Evolutionary conservation across 495 filamentous ascomycete genomes (phyloP), one percentile per base, ranked within the genome.

Genomic region (Lasiosphaeria miniovina): DNA sequence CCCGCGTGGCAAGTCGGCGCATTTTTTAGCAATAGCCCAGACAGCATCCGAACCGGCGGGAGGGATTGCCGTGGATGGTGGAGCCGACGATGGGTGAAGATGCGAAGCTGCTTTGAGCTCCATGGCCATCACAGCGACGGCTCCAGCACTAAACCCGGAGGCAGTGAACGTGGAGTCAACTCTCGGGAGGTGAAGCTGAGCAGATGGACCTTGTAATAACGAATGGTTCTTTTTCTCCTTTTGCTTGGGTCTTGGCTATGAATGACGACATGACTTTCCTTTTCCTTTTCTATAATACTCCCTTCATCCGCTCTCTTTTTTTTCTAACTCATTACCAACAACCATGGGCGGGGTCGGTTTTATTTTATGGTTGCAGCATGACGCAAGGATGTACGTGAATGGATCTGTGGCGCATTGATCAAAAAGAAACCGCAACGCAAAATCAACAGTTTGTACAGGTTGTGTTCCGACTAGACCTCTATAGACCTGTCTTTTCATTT

Each of bases 11-110:
- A 60, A 58, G 38, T n/a, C 46, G 38, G 36, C 36, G 31, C 41
- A 54, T 49, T 64, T 67, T 60, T 55, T 61, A 24, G 58, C 40
- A 50, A 71, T 52, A 71, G 69, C 61, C 57, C 63, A 59, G 61
- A 69, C 70, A 55, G 53, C 58, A 68, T 71, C 61, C 31, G 64
- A 55, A 14, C 45, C 17, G 33, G 41, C 48, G 36, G 46, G 34
- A n/a, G 57, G 55, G 8, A 35, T 4, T 11, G 15, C 50, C 1
- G 58, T 36, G 11, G 59, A 54, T 36, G 40, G 36, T 51, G 52
- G 36, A n/a, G 34, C 43, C 43, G 33, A 49, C 10, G 59, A 49
- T 51, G 32, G 36, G 33, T 40, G n/a, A 52, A 41, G 24, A 33
- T 57, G 10, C 12, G 17, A n/a, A 46, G 15, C 12, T 2, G 1